A percentile compares a stretch with the other conserved stretches of the same genome.
These are phyloP conservation scores for Trichoderma aggressivum DNA, from an alignment of 2,329 filamentous ascomycete genomes.

Conservation along the genomic window DNA sequence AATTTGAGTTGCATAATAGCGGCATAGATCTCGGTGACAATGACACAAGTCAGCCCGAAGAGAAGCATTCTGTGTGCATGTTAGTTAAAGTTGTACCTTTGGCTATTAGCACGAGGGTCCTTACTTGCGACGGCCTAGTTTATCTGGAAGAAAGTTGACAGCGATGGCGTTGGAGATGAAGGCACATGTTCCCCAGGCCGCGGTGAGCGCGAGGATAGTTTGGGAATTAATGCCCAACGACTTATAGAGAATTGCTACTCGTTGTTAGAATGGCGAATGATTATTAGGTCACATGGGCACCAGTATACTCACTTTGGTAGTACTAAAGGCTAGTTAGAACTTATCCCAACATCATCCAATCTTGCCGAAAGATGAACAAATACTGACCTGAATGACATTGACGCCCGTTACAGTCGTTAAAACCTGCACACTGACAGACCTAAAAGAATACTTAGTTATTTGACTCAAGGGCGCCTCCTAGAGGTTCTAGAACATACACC, in stretches of 20 bases:
- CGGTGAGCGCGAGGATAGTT: background rate
- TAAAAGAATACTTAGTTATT: background rate
- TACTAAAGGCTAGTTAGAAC: background rate
- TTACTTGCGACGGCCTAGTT: background rate
- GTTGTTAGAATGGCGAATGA: background rate
- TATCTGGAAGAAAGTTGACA: background rate
- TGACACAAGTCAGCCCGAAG: background rate
- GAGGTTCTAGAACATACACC: background rate
- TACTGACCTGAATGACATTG: background rate
- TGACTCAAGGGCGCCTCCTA: background rate
- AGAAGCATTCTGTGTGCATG: background rate
- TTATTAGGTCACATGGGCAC: no score
- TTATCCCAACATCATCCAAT: background rate
- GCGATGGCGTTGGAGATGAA: background rate
- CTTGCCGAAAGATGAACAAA: background rate
- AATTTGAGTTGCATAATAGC: background rate
- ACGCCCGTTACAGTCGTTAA: background rate
- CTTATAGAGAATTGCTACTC: background rate
- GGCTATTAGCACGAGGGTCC: background rate
- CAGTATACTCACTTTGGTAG: background rate
- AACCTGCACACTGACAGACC: background rate
- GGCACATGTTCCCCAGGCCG: background rate
- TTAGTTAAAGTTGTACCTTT: background rate
- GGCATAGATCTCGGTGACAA: background rate
- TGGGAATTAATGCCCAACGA: background rate